Base-by-base conservation (phyloP, 805 yeast species). In the Pichia nakasei region DNA sequence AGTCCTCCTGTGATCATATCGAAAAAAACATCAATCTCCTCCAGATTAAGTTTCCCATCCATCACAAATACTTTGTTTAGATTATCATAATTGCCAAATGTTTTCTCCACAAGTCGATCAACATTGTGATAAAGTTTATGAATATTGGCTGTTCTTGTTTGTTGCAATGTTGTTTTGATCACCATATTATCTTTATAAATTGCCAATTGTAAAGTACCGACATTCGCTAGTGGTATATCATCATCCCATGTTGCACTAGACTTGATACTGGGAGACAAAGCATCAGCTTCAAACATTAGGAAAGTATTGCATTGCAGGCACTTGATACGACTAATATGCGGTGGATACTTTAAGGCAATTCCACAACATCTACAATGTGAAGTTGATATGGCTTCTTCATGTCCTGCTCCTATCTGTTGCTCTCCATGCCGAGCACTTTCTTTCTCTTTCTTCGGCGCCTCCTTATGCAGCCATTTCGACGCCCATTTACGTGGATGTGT, bases 1-100 rank as follows among this genome's bases (percentile, higher is more conserved):
- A 83, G 60, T 19, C 62, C 60, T 26, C 69, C 51, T 8, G 85
- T 45, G 3, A 73, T 46, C 0, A 59, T 47, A 58, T 76, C 85
- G 19, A 72, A 67, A n/a, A n/a, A n/a, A n/a, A n/a, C n/a, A n/a
- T n/a, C n/a, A n/a, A n/a, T n/a, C n/a, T n/a, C n/a, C n/a, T n/a
- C n/a, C n/a, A n/a, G n/a, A n/a, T n/a, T n/a, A n/a, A n/a, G n/a
- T n/a, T n/a, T n/a, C n/a, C n/a, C n/a, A n/a, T n/a, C n/a, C n/a
- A n/a, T n/a, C n/a, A n/a, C n/a, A n/a, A n/a, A n/a, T n/a, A n/a
- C n/a, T n/a, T 58, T 53, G 53, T 80, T 80, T 37, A 85, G 54
- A 6, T 70, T 58, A 0, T 57, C 53, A 18, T 65, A 63, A 7
- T 72, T 67, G n/a, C 70, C 66, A 52, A 84, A 84, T 0, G 74